Evolutionary conservation across 371 early-diverging fungal species (phyloP).

Genomic region (Zychaea mexicana): DNA sequence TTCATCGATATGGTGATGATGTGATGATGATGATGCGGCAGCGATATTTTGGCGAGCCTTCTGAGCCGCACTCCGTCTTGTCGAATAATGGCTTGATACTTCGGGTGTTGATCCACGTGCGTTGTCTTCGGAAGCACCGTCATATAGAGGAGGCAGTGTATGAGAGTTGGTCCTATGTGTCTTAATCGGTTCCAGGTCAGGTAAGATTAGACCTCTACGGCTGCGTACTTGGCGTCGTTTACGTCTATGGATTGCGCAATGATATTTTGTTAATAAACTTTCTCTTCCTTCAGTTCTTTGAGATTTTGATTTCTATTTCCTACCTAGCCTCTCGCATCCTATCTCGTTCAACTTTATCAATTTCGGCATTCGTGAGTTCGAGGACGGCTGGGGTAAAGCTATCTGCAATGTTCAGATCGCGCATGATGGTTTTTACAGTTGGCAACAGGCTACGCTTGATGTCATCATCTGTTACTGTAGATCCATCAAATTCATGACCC

Average conservation of each 20-base stretch:
- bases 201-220: conserved; percentile 64
- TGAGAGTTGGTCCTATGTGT: conserved; percentile 37
- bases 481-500: conserved; percentile 74
- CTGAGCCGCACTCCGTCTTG: conserved; percentile 41
- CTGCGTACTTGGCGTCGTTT: conserved; percentile 85
- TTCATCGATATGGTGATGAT: conserved; percentile 3
- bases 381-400: conserved; percentile 67
- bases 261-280: background rate
- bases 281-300: background rate
- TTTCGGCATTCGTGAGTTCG: conserved; percentile 72
- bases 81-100: conserved; percentile 24
- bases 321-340: conserved; percentile 67
- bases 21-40: conserved; percentile 32
- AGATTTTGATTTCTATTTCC: conserved; percentile 6
- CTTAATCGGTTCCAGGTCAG: conserved; percentile 68
- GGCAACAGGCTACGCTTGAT: conserved; percentile 73
- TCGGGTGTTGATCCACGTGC: conserved; percentile 16
- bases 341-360: conserved; percentile 80
- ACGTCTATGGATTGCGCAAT: conserved; percentile 46
- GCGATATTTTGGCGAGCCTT: conserved; percentile 50
- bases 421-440: conserved; percentile 50
- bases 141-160: conserved; percentile 37
- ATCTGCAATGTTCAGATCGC: conserved; percentile 54
- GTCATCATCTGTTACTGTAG: conserved; percentile 75
- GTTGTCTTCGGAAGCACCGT: conserved; percentile 30